phyloP scores from a whole-genome alignment of 257 asterid genomes.

The Salvia hispanica region DNA sequence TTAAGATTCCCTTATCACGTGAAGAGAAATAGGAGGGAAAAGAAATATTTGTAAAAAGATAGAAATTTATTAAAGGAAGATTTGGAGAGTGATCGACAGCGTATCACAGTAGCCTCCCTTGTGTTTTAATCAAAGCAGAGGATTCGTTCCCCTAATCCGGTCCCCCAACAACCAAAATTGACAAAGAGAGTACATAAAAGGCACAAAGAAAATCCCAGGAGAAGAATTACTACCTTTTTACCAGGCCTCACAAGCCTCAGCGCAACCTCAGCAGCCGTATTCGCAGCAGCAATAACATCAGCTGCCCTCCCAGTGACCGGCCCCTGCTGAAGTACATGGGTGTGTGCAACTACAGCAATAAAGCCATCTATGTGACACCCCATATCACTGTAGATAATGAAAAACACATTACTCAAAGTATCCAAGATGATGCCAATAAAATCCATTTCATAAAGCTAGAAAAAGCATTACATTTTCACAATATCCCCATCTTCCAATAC shows the following conservation, averaged over 20 bases:
- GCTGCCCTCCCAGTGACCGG: slow-evolving; percentile 90
- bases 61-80: no score
- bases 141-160: no score
- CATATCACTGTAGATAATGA: slow-evolving; percentile 66
- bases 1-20: no score
- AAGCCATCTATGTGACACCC: slow-evolving; percentile 99
- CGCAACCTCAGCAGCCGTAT: slow-evolving; percentile 96
- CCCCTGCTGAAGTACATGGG: slow-evolving; percentile 80
- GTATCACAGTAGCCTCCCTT: no score
- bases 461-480: slow-evolving; percentile 67
- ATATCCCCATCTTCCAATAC: slow-evolving; percentile 76
- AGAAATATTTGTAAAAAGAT: no score
- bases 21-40: no score
- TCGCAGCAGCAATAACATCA: slow-evolving; percentile 94
- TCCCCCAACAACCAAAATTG: not conserved
- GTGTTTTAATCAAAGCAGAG: no score
- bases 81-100: no score
- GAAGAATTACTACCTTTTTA: slow-evolving; percentile 68
- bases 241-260: slow-evolving; percentile 94
- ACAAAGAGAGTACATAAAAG: not conserved
- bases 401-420: slow-evolving; percentile 24
- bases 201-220: not conserved
- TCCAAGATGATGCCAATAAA: not conserved
- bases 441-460: not conserved
- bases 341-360: slow-evolving; percentile 89